Evolutionary conservation across 306 rosid genomes (phyloP).

Genomic region (Rosa persica): DNA sequence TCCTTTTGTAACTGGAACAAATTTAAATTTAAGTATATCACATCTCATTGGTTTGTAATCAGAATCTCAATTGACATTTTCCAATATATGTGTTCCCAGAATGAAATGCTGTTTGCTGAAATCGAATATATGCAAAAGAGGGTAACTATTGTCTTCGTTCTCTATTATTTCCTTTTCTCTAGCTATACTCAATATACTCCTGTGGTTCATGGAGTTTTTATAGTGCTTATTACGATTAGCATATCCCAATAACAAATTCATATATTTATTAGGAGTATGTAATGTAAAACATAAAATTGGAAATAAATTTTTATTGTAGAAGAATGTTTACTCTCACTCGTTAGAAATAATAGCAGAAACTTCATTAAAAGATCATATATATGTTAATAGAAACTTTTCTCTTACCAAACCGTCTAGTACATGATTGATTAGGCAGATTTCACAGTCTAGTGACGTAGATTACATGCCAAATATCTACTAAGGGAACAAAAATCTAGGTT

Average conservation of each 20-base stretch:
- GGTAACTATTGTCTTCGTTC: conserved; percentile 42
- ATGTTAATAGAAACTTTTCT: not conserved
- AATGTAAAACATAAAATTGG: not conserved
- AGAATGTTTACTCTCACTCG: not conserved
- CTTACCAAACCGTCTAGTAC: not conserved
- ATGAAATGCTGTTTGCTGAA: conserved; percentile 76
- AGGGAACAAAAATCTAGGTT: not conserved
- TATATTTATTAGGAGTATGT: not conserved
- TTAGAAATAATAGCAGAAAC: not conserved
- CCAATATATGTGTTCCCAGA: conserved; percentile 34
- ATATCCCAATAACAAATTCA: not conserved
- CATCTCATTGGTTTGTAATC: not conserved
- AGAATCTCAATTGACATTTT: not conserved
- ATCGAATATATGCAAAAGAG: conserved; percentile 94
- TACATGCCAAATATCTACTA: not conserved
- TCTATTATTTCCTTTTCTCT: not conserved
- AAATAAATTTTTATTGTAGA: not conserved
- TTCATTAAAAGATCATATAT: not conserved
- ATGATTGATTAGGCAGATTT: not conserved
- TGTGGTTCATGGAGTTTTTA: not conserved
- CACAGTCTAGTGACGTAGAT: not conserved
- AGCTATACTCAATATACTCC: not conserved
- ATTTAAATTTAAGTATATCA: not conserved
- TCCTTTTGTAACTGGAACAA: not conserved
- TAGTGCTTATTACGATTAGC: not conserved